Evolutionary conservation across 1,284 basidiomycete genomes (phyloP).

Genomic region (Ganoderma resinaceum): DNA sequence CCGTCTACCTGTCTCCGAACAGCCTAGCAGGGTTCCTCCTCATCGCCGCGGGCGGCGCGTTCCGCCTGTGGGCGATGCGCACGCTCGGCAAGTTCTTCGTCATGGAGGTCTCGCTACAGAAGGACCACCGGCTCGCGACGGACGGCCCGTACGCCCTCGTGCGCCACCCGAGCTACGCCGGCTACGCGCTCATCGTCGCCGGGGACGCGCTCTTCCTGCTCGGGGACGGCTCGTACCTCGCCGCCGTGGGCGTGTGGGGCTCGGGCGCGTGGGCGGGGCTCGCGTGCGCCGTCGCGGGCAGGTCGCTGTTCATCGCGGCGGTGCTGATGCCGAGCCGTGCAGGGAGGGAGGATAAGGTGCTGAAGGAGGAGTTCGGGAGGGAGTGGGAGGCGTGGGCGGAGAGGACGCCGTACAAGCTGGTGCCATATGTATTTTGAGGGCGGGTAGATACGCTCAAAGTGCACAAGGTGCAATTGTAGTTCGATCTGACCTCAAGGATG

Average conservation of each 20-base stretch:
- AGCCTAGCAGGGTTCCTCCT: neutral
- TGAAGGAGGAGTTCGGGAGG: conserved; percentile 21
- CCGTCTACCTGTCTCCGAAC: neutral
- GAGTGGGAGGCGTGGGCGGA: conserved; percentile 28
- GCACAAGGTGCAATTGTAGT: neutral
- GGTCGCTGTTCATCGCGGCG: conserved; percentile 1
- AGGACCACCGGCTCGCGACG: conserved; percentile 26
- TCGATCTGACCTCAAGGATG: neutral
- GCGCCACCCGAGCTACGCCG: conserved; percentile 19
- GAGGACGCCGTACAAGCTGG: conserved; percentile 22
- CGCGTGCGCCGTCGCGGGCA: neutral
- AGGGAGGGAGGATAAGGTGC: conserved; percentile 20
- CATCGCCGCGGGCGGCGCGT: neutral
- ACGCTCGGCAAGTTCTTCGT: conserved; percentile 20
- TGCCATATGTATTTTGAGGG: conserved; percentile 17
- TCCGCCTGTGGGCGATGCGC: conserved; percentile 11
- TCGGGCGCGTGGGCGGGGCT: neutral
- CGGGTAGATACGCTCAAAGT: neutral
- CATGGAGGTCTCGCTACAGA: conserved; percentile 22
- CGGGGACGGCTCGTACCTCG: conserved; percentile 12
- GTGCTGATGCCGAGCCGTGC: conserved; percentile 5
- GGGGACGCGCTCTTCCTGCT: conserved; percentile 11
- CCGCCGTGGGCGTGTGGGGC: neutral
- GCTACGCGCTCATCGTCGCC: neutral
- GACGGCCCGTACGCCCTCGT: conserved; percentile 25